Base-by-base conservation (phyloP, 495 filamentous ascomycete genomes). In the Neurospora discreta region DNA sequence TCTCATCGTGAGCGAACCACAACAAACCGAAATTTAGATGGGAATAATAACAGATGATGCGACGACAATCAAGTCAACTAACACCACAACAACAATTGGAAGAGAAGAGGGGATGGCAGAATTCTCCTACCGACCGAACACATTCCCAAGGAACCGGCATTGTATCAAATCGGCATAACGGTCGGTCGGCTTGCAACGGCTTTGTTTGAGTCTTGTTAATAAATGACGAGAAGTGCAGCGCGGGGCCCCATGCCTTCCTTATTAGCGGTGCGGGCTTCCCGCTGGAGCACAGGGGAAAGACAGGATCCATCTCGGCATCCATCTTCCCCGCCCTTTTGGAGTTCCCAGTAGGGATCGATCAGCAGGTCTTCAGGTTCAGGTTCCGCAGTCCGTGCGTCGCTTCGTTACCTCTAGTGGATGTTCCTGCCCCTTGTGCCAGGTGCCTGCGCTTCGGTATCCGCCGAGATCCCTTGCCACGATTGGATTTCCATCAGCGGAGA, bases 161-260 rank as follows among this genome's bases (percentile, higher is more conserved):
- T 60, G 52, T 60, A 33, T 60, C 52, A 16, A 60, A 33, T 33
- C 52, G 71, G 71, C 33, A 73, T 74, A 69, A 73, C 67, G 76
- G 70, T 41, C 30, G 42, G 39, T 36, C 77, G 77, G 77, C 76
- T 79, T 79, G 75, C 77, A 68, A 68, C 77, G 77, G 77, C 77
- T 79, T 79, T 79, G 74, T 39, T 46, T 18, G 42, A 36, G 52
- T 16, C n/a, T 23, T 60, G 52, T 60, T 26, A 60, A 30, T 65
- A 15, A 69, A 26, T 38, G 46, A 36, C 3, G 33, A 36, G 33
- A 60, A 60, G 23, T 43, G 23, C 40, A 52, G 58, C 36, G 43
- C 26, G 71, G 52, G 38, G 41, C 68, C 70, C 30, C 68, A 42
- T 43, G 38, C 36, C 52, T 60, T 26, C 52, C 46, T 30, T 60